A percentile compares a stretch with the other conserved stretches of the same genome.
phyloP scores from a whole-genome alignment of 2,329 filamentous ascomycete genomes.

The Sarocladiaceae sp. region DNA sequence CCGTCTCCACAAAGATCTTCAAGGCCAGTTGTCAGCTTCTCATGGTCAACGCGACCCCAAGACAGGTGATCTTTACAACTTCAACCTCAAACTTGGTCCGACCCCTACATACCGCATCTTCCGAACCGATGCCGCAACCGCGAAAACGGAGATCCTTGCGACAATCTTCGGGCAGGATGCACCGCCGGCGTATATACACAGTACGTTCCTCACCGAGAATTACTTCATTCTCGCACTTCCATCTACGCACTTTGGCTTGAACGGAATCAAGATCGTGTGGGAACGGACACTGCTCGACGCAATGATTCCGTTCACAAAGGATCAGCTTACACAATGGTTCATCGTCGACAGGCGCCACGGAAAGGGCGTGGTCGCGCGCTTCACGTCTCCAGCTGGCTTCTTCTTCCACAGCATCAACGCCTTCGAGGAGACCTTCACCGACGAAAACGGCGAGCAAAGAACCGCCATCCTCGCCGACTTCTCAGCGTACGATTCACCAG shows the following conservation, averaged over 20 bases:
- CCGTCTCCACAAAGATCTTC: constrained; percentile 62
- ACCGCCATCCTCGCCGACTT: constrained; percentile 62
- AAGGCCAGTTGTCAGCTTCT: constrained; percentile 62
- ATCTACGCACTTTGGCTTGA: constrained; percentile 53
- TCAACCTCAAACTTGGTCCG: constrained; percentile 64
- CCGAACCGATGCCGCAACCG: constrained; percentile 55
- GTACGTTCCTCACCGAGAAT: constrained; percentile 67
- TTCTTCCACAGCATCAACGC: constrained; percentile 78
- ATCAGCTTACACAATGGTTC: constrained; percentile 62
- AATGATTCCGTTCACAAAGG: constrained; percentile 58
- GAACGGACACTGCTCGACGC: constrained; percentile 65
- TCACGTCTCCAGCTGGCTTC: constrained; percentile 65
- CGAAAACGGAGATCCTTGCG: constrained; percentile 67
- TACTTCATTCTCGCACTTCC: constrained; percentile 73
- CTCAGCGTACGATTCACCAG: constrained; percentile 57
- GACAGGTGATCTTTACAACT: constrained; percentile 77
- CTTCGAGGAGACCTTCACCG: constrained; percentile 54
- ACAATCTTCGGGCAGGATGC: constrained; percentile 47
- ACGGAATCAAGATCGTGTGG: constrained; percentile 59
- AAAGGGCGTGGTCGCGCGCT: constrained; percentile 64
- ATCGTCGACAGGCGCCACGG: constrained; percentile 63
- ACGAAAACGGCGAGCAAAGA: constrained; percentile 20
- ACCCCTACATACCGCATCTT: constrained; percentile 65
- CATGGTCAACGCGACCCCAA: constrained; percentile 68
- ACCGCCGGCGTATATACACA: constrained; percentile 73